Conservation (phyloP, 2,329 filamentous ascomycete species). For the Nothopassalora personata region DNA sequence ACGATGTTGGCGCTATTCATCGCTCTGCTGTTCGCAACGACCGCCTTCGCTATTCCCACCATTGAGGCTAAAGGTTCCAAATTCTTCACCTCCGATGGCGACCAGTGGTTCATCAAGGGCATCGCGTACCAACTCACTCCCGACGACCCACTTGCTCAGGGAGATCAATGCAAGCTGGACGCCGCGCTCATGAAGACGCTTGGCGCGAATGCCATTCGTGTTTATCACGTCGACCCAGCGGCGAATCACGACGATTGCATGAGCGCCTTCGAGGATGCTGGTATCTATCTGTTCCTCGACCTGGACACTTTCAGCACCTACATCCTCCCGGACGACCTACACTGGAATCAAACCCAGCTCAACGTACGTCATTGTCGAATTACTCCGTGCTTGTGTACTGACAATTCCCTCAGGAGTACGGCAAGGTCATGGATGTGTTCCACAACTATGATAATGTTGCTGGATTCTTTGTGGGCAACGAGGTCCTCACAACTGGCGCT, state of each 20-base stretch:
- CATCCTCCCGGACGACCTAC: slow-evolving; percentile 49
- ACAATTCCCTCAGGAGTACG: slow-evolving; percentile 49
- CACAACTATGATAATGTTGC: slow-evolving; percentile 72
- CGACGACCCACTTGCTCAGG: slow-evolving; percentile 70
- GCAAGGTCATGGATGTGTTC: slow-evolving; percentile 71
- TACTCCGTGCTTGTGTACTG: neutral
- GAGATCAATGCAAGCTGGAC: slow-evolving; percentile 71
- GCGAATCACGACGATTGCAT: slow-evolving; percentile 75
- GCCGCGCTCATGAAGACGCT: slow-evolving; percentile 71
- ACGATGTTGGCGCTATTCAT: slow-evolving; percentile 9
- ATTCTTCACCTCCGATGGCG: slow-evolving; percentile 75
- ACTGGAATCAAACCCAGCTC: slow-evolving; percentile 69
- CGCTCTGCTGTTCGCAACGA: slow-evolving; percentile 22
- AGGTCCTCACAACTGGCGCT: slow-evolving; percentile 61
- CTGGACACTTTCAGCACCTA: slow-evolving; percentile 70
- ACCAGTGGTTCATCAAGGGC: slow-evolving; percentile 77
- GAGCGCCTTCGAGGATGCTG: slow-evolving; percentile 69
- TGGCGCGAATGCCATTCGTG: slow-evolving; percentile 76
- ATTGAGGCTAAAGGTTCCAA: slow-evolving; percentile 67
- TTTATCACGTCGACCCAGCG: slow-evolving; percentile 75
- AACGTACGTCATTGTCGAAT: neutral
- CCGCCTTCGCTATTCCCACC: slow-evolving; percentile 47
- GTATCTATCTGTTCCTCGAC: slow-evolving; percentile 81
- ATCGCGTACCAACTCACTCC: slow-evolving; percentile 47
- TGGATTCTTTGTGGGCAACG: slow-evolving; percentile 84